Evolutionary conservation across 192 early-diverging fungal species (phyloP), one percentile per base, ranked within the genome.

Genomic region (Backusella mclennaniae): DNA sequence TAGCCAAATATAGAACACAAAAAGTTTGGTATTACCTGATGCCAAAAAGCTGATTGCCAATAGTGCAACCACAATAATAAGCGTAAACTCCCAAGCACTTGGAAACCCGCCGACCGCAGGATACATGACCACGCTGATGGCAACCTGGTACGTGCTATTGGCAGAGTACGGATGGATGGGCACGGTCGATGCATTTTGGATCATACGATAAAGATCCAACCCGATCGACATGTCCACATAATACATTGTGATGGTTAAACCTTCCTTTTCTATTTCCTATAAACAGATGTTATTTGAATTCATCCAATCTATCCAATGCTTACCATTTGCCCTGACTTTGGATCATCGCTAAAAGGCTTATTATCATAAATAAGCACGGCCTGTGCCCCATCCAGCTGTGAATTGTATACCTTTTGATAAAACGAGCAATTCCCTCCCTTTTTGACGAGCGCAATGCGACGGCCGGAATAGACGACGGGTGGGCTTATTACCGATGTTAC

Each of bases 41-140:
- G 83, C 73, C 14, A 83, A 44, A 46, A 86, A 83, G 19, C 85
- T 84, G 17, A 86, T 46, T 1, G 80, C 83, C 0, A 88, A 70
- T 17, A 88, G 67, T 12, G 81, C 78, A 17, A 88, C 77, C 1
- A 86, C 82, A 23, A 88, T 73, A 33, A 86, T 81, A 29, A 88
- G 69, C 7, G 83, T 82, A 69, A 86, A 85, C 56, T 88, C 87
- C 87, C 87, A 88, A 33, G 85, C 69, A 39, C 76, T 77, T 3
- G 87, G 77, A 67, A 85, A 77, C 0, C 59, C 74, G 17, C 75
- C 75, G 7, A 74, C 33, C 1, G 75, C 67, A 3, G 82, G 82
- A 38, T 80, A 77, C 35, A 83, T 66, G 0, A 44, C 73, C 15
- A 80, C 76, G 12, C 44, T 68, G 7, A 77, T 46, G 6, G 76